Percentiles rank a stretch among this genome's conserved stretches.
These are phyloP conservation scores for Russula compacta DNA, from an alignment of 768 basidiomycete genomes.

Conservation along the genomic window DNA sequence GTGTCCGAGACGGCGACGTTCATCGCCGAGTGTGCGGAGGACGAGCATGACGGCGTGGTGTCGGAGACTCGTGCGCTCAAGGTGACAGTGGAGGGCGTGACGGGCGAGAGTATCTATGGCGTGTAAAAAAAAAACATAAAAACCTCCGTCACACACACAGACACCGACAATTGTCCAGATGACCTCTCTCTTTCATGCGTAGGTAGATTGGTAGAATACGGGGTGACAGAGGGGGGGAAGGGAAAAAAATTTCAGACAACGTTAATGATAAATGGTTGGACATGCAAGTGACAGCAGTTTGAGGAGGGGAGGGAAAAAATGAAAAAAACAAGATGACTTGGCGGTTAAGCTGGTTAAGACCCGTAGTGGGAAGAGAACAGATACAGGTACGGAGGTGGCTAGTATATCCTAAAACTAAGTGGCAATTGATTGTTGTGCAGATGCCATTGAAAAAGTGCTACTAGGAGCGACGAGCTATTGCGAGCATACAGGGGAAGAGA, in stretches of 20 bases:
- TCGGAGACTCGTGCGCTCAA: slow-evolving; percentile 59
- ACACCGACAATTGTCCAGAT: not conserved
- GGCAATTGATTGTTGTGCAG: too few species aligned
- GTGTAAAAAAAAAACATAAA: not conserved
- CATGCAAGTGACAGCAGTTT: slow-evolving; percentile 10
- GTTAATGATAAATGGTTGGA: slow-evolving; percentile 3
- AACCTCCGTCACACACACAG: not conserved
- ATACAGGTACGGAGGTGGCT: not conserved
- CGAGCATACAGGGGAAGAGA: not conserved
- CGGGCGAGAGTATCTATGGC: slow-evolving; percentile 32
- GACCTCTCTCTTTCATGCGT: not conserved
- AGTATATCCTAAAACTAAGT: not conserved
- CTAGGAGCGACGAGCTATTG: not conserved
- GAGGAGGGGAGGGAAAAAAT: too few species aligned
- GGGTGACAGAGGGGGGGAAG: not conserved
- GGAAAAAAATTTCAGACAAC: not conserved
- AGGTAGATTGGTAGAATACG: not conserved
- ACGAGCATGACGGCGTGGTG: slow-evolving; percentile 80
- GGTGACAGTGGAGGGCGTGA: slow-evolving; percentile 59
- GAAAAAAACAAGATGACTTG: not conserved
- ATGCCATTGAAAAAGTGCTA: too few species aligned
- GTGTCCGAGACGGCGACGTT: slow-evolving; percentile 77
- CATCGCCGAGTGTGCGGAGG: slow-evolving; percentile 79
- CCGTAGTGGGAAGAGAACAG: not conserved
- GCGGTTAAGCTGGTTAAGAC: not conserved